Evolutionary conservation across 2,329 filamentous ascomycete genomes (phyloP), one percentile per base, ranked within the genome.

Genomic region (Colletotrichum ledebouriae): DNA sequence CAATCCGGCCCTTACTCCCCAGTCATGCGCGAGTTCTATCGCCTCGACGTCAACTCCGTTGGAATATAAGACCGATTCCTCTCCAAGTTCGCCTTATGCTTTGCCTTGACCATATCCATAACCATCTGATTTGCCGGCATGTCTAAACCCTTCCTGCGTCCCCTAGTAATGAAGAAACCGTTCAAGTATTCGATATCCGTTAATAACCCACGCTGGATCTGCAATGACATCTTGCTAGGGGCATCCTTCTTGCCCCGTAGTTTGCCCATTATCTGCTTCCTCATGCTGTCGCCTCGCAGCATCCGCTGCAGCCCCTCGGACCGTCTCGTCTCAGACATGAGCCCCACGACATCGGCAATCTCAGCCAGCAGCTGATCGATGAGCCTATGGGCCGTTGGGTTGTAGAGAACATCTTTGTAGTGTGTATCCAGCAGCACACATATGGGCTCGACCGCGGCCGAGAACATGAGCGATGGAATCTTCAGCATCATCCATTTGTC

Each of bases 151-250:
- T 94, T 74, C 76, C 92, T 87, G 73, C 87, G 85, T 0, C 92
- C 96, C 46, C 91, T 86, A 58, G 83, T 85, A 37, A 97, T 85
- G 68, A 99, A 91, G 80, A 95, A 99, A 0, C 94, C 95, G 76
- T 97, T 98, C 72, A 95, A 87, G 74, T 91, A 97, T 52, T 94
- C 88, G 46, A 98, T 87, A 74, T 97, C 94, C 0, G 93, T 94
- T 66, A 84, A 80, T 69, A 81, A 80, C 1, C 92, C 91, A 1
- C 79, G 77, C 11, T 87, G 80, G 12, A 94, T 82, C 73, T 91
- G 88, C 60, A 86, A 84, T 6, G 92, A 81, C 89, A 97, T 94
- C 20, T 83, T 86, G 73, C 89, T 92, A 47, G 78, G 73, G 9
- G 79, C 78, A 6, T 84, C 81, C 59, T 89, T 88, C 63, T 86